Evolutionary conservation across 1,284 basidiomycete genomes (phyloP).

Genomic region (Naganishia albida): DNA sequence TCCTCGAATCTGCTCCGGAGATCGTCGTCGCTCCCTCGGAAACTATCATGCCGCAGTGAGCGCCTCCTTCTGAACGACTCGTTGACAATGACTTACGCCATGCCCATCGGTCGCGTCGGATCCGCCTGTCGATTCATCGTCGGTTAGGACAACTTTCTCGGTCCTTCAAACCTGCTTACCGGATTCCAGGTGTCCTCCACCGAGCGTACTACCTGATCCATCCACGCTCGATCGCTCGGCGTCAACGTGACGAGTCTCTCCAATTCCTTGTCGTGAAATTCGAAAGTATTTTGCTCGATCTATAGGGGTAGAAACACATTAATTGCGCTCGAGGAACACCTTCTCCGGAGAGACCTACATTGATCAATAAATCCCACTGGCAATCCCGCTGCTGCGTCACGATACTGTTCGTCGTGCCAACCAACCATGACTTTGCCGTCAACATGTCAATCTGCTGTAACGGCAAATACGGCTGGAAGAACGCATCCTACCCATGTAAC

Average conservation of each 20-base stretch:
- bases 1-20: conserved; percentile 74
- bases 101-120: conserved; percentile 60
- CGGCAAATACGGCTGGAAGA: conserved; percentile 97
- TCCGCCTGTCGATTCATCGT: conserved; percentile 49
- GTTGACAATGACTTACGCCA: conserved; percentile 62
- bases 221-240: conserved; percentile 94
- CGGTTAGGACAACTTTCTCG: background rate
- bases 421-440: conserved; percentile 75
- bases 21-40: conserved; percentile 91
- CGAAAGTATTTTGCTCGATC: conserved; percentile 80
- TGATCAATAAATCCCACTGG: conserved; percentile 80
- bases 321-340: conserved; percentile 25
- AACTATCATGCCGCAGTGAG: conserved; percentile 49
- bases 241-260: conserved; percentile 79
- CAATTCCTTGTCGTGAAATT: conserved; percentile 77
- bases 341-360: conserved; percentile 61
- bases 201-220: conserved; percentile 74
- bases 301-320: conserved; percentile 46
- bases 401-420: conserved; percentile 90
- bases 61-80: background rate
- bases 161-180: conserved; percentile 39
- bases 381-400: conserved; percentile 88
- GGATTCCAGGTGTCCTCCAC: conserved; percentile 79
- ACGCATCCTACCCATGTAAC: conserved; percentile 65
- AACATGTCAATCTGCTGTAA: conserved; percentile 92